Percentiles rank a stretch among this genome's conserved stretches.
Conservation (phyloP, 768 basidiomycete species). For the Coprinopsis marcescibilis region DNA sequence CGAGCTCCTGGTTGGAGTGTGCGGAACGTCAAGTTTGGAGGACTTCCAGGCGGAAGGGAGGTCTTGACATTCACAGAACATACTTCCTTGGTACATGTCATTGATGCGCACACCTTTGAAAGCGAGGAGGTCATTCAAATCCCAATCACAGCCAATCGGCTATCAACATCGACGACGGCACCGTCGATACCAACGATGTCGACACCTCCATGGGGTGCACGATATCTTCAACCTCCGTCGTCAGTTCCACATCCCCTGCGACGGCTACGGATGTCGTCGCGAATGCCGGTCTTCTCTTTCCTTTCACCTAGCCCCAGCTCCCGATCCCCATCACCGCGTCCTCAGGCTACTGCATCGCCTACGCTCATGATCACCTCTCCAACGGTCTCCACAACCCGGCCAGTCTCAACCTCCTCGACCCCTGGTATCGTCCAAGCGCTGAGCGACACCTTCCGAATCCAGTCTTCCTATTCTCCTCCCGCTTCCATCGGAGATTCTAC, state of each 20-base stretch:
- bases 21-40: constrained; percentile 78
- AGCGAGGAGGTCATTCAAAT: constrained; percentile 63
- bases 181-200: constrained; percentile 9
- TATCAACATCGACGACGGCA: constrained; percentile 17
- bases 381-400: not conserved
- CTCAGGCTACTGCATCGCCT: constrained; percentile 9
- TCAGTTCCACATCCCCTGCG: not conserved
- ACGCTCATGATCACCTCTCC: constrained; percentile 1
- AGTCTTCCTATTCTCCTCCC: constrained; percentile 34
- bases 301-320: constrained; percentile 4
- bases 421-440: constrained; percentile 42
- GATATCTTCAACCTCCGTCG: constrained; percentile 1
- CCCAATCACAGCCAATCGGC: constrained; percentile 25
- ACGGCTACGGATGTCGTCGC: not conserved
- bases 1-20: constrained; percentile 80
- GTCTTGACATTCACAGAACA: constrained; percentile 92
- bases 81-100: constrained; percentile 71
- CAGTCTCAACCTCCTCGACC: constrained; percentile 6
- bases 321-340: not conserved
- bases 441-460: constrained; percentile 55
- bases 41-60: constrained; percentile 52
- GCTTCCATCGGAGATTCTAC: constrained; percentile 40
- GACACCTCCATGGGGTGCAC: not conserved
- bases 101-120: constrained; percentile 86
- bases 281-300: not conserved